A percentile compares a stretch with the other conserved stretches of the same genome.
Conservation (phyloP, 2,329 filamentous ascomycete species). For the Leptographium galeiforme region DNA sequence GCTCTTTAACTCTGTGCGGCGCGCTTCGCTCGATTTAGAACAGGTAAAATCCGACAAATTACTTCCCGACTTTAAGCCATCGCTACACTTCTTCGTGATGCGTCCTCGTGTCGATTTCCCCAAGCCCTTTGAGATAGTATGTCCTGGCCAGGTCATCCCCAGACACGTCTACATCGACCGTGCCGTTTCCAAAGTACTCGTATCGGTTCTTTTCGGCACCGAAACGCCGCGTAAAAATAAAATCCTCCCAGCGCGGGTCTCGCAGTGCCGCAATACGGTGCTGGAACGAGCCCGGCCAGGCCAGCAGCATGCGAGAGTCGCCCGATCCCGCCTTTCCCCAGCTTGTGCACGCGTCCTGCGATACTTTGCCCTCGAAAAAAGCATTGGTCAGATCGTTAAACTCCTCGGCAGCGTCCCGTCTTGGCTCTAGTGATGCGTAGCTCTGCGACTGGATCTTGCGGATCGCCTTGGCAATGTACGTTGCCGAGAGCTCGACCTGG, state of each 20-base stretch:
- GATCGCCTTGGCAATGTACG: conserved; percentile 10
- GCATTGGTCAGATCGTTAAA: conserved; percentile 9
- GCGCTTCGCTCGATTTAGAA: no score
- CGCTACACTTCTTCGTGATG: no score
- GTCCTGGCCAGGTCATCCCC: neutral
- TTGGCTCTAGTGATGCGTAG: conserved; percentile 8
- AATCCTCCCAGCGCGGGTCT: conserved; percentile 11
- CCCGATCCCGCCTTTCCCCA: conserved; percentile 10
- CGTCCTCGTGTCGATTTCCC: no score
- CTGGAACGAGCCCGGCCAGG: conserved; percentile 10
- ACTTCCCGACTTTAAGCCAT: no score
- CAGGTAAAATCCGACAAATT: no score
- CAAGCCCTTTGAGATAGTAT: no score
- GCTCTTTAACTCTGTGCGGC: no score
- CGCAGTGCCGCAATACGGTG: conserved; percentile 6
- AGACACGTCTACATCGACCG: conserved; percentile 1
- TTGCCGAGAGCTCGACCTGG: conserved; percentile 10
- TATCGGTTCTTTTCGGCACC: conserved; percentile 6
- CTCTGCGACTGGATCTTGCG: conserved; percentile 12
- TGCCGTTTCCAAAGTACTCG: conserved; percentile 10
- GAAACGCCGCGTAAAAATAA: conserved; percentile 4
- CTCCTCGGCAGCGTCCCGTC: conserved; percentile 8
- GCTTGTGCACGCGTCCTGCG: conserved; percentile 5
- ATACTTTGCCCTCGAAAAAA: conserved; percentile 7
- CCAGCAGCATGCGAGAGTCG: conserved; percentile 4